Conservation (phyloP, 257 asterid species). For the Craterostigma plantagineum region DNA sequence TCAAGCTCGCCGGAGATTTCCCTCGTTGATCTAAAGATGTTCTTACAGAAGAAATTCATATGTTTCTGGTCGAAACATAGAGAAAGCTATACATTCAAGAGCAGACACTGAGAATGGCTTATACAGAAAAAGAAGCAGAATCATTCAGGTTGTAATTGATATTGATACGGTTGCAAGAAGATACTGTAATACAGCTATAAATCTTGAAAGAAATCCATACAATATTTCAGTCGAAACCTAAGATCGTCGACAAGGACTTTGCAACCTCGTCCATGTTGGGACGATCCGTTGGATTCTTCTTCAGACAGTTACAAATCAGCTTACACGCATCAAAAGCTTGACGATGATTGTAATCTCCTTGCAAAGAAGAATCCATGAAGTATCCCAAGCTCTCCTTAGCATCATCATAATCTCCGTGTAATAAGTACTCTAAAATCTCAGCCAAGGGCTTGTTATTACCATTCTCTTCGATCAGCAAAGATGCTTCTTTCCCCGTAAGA, state of each 20-base stretch:
- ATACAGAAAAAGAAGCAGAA: too few relatives aligned
- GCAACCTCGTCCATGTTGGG: constrained; percentile 55
- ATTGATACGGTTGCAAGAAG: too few relatives aligned
- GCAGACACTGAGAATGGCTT: too few relatives aligned
- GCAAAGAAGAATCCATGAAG: constrained; percentile 41
- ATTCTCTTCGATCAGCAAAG: constrained; percentile 19
- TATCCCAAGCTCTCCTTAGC: constrained; percentile 15
- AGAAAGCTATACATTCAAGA: too few relatives aligned
- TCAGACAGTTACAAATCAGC: constrained; percentile 37
- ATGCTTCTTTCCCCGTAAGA: constrained; percentile 55
- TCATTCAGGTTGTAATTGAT: too few relatives aligned
- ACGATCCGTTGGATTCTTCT: constrained; percentile 46
- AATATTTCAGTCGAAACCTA: too few relatives aligned
- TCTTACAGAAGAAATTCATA: too few relatives aligned
- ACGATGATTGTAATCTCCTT: constrained; percentile 36
- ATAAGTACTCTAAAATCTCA: constrained; percentile 19
- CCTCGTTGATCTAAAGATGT: constrained; percentile 33
- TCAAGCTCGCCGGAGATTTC: constrained; percentile 57
- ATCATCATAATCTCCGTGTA: constrained; percentile 20
- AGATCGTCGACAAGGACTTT: constrained; percentile 39
- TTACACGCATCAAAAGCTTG: constrained; percentile 25
- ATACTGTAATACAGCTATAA: too few relatives aligned
- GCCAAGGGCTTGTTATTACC: constrained; percentile 13
- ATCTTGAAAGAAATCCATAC: too few relatives aligned
- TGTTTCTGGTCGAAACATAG: too few relatives aligned